phyloP scores from a whole-genome alignment of 306 rosid genomes.

The Elaeagnus macrophylla region DNA sequence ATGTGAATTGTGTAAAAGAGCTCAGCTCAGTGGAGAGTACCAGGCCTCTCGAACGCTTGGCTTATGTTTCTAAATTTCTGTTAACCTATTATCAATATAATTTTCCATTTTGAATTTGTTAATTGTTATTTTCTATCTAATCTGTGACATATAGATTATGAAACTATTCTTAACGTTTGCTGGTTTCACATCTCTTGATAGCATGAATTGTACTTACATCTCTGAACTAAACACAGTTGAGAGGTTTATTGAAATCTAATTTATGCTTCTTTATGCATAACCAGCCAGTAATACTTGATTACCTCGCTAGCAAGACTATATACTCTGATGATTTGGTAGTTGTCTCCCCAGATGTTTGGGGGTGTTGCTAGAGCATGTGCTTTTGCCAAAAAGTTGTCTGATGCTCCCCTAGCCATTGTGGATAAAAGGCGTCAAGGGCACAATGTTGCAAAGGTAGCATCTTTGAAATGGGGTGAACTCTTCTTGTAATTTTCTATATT shows the following conservation, averaged over 20 bases:
- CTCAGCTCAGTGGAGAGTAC: no score
- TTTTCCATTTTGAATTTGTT: no score
- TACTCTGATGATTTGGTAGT: slow-evolving; percentile 91
- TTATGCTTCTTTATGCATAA: slow-evolving; percentile 19
- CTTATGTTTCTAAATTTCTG: no score
- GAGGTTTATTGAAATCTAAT: slow-evolving; percentile 18
- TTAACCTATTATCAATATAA: no score
- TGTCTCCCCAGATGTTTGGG: slow-evolving; percentile 98
- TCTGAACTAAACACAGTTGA: neutral
- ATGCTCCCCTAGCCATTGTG: slow-evolving; percentile 97
- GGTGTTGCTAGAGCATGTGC: slow-evolving; percentile 99
- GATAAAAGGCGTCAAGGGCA: slow-evolving; percentile 96
- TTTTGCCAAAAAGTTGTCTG: slow-evolving; percentile 83
- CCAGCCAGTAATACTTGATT: slow-evolving; percentile 98
- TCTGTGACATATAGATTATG: no score
- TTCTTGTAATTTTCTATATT: neutral
- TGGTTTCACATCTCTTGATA: no score
- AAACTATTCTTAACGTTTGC: neutral
- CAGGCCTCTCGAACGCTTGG: no score
- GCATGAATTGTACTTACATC: neutral
- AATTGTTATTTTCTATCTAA: no score
- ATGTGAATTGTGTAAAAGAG: no score
- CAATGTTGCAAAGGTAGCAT: slow-evolving; percentile 75
- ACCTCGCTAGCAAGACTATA: slow-evolving; percentile 97
- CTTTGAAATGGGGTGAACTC: neutral